Evolutionary conservation across 2,329 filamentous ascomycete species (phyloP).

Genomic region (Diaporthe caulivora): DNA sequence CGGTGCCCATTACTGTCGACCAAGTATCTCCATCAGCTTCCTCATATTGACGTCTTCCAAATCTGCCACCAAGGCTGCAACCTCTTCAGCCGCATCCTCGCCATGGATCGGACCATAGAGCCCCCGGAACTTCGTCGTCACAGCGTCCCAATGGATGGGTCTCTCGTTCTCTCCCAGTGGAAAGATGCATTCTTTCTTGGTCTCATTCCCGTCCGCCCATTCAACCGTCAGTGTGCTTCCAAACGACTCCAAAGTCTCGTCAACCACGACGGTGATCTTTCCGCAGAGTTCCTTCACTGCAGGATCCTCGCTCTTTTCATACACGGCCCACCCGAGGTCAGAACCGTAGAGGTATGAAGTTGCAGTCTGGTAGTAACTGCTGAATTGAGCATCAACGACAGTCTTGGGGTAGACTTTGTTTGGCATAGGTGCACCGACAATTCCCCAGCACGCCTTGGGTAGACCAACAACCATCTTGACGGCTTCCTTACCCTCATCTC

Average conservation of each 20-base stretch:
- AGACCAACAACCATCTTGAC: neutral
- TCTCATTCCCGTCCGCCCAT: neutral
- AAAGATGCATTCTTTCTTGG: neutral
- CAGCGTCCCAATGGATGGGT: neutral
- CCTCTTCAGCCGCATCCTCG: neutral
- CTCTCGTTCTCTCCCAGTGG: constrained; percentile 8
- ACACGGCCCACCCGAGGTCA: constrained; percentile 42
- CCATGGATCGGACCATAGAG: neutral
- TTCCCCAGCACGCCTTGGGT: neutral
- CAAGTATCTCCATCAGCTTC: neutral
- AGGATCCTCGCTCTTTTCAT: neutral
- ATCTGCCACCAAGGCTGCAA: neutral
- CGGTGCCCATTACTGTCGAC: neutral
- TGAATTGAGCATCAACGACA: constrained; percentile 47
- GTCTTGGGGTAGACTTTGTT: constrained; percentile 46
- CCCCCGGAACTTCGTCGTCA: neutral
- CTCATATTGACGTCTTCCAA: neutral
- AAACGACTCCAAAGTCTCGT: neutral
- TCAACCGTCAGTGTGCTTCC: neutral
- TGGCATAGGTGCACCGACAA: constrained; percentile 41
- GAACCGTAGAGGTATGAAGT: constrained; percentile 44
- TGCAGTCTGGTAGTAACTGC: constrained; percentile 47
- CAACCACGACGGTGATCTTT: neutral
- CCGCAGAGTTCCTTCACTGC: neutral
- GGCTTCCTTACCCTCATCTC: neutral